Evolutionary conservation across 495 filamentous ascomycete genomes (phyloP), one percentile per base, ranked within the genome.

Genomic region (Diplogelasinospora grovesii): DNA sequence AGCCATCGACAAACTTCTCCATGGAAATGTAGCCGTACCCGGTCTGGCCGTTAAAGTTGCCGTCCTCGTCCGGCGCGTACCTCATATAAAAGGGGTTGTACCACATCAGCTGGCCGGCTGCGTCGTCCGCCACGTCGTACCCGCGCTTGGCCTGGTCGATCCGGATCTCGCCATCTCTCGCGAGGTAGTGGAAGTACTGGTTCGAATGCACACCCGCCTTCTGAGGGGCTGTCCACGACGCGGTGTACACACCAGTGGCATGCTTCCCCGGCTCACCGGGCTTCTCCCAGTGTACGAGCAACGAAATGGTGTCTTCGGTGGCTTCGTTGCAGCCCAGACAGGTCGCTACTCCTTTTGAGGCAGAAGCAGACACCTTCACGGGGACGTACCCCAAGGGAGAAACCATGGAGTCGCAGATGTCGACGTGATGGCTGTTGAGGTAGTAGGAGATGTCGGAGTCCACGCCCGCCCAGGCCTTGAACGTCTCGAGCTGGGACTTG

Each of bases 11-110:
- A 59, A 96, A 95, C 61, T 96, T 96, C 70, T 96, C 89, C 56
- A 95, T 90, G 39, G 81, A 86, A 45, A 95, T 77, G 57, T 95
- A 96, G 10, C 89, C 87, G 54, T 96, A 96, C 1, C 89, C 89
- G 5, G 79, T 83, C 60, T 95, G 89, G 15, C 89, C 89, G 23
- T 74, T 77, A 56, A 96, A 96, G 64, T 95, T 94, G 13, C 89
- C 89, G 59, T 94, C 86, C 59, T 95, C 89, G 49, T 95, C 89
- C 10, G 89, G 89, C 9, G 89, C 89, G 30, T 95, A 96, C 50
- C 81, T 78, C 89, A 96, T 96, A 56, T 96, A 96, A 68, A 96
- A 96, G 57, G 86, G 88, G 59, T 95, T 95, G 46, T 83, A 83
- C 85, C 87, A 94, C 50, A 78, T 70, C 36, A 95, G 60, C 46